Evolutionary conservation across 2,329 filamentous ascomycete genomes (phyloP).

Genomic region (Colletotrichum incanum): DNA sequence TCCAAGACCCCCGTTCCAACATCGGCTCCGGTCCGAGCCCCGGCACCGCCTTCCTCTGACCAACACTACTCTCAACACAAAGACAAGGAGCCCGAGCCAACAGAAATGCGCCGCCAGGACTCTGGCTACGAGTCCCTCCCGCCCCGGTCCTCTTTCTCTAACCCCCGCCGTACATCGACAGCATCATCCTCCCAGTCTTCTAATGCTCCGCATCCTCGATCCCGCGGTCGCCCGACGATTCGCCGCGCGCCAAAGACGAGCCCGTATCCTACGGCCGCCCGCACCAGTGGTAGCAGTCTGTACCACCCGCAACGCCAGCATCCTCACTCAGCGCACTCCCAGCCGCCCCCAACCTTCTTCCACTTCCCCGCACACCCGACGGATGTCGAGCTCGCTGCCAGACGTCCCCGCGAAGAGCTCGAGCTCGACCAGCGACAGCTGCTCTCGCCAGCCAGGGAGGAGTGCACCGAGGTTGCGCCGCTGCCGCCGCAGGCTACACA

Average conservation of each 20-base stretch:
- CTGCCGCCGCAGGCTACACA: conserved; percentile 72
- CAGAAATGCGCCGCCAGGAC: conserved; percentile 69
- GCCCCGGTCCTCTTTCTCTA: conserved; percentile 56
- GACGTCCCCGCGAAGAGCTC: conserved; percentile 29
- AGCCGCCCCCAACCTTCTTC: conserved; percentile 60
- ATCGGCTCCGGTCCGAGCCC: conserved; percentile 26
- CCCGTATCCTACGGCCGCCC: conserved; percentile 44
- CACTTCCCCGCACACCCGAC: conserved; percentile 62
- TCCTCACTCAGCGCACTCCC: conserved; percentile 43
- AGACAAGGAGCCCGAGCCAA: conserved; percentile 48
- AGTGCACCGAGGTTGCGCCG: conserved; percentile 47
- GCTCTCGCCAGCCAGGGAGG: conserved; percentile 25
- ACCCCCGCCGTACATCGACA: conserved; percentile 55
- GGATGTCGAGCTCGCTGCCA: conserved; percentile 51
- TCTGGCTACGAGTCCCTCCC: conserved; percentile 71
- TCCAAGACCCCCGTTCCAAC: conserved; percentile 42
- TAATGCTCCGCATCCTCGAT: conserved; percentile 48
- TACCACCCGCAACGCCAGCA: conserved; percentile 36
- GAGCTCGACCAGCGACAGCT: conserved; percentile 45
- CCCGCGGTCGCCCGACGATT: conserved; percentile 58
- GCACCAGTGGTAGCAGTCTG: conserved; percentile 32
- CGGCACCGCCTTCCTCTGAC: conserved; percentile 38
- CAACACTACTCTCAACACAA: conserved; percentile 38
- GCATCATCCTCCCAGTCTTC: conserved; percentile 49
- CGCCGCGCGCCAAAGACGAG: conserved; percentile 59